A percentile compares a stretch with the other conserved stretches of the same genome.
These are phyloP conservation scores for Daldinia grandis DNA, from an alignment of 495 filamentous ascomycete genomes.

Conservation along the genomic window DNA sequence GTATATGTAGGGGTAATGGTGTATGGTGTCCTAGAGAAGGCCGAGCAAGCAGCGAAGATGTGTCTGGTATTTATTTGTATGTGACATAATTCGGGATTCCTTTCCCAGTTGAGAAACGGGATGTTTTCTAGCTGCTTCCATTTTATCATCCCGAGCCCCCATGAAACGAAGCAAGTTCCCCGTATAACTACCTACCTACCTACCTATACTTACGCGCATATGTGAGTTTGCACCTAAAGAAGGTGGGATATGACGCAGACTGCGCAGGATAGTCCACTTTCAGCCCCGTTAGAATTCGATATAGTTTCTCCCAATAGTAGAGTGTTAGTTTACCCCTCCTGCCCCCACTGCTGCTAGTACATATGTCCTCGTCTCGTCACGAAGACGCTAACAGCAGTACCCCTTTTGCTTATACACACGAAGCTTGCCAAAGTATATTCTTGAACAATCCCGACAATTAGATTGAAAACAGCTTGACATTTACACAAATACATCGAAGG, in stretches of 20 bases:
- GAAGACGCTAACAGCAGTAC: background rate
- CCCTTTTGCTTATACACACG: background rate
- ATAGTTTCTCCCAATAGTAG: background rate
- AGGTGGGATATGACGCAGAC: constrained; percentile 34
- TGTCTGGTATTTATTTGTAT: constrained; percentile 28
- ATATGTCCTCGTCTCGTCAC: too few species aligned
- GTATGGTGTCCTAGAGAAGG: background rate
- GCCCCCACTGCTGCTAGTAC: background rate
- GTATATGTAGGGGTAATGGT: background rate
- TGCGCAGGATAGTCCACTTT: constrained; percentile 23
- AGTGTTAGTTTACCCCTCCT: background rate
- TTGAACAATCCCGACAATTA: background rate
- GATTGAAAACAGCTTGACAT: background rate
- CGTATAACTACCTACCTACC: too few species aligned
- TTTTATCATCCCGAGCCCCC: background rate
- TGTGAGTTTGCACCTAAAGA: background rate
- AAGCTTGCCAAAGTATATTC: background rate
- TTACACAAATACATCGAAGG: background rate
- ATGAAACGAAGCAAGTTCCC: too few species aligned
- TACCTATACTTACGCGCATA: too few species aligned
- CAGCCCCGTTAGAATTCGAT: background rate
- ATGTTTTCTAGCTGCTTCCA: constrained; percentile 31
- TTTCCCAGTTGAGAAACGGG: background rate
- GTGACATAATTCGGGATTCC: background rate
- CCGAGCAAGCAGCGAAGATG: constrained; percentile 1